These are phyloP conservation scores for Citrus hindsii DNA, from an alignment of 345 rosid genomes.

Conservation along the genomic window DNA sequence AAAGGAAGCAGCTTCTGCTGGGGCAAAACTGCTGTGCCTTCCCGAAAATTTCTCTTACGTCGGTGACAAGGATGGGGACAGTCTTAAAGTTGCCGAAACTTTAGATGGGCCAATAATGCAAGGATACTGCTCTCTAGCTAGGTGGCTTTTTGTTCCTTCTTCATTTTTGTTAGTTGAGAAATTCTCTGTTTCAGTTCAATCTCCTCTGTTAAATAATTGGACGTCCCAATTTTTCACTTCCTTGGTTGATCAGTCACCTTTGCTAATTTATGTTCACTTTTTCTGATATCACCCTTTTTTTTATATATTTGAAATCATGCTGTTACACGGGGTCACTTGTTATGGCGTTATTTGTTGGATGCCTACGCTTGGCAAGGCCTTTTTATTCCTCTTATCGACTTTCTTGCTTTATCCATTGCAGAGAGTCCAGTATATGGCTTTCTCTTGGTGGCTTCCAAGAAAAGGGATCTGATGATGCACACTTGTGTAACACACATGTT, in stretches of 20 bases:
- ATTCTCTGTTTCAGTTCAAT: background rate
- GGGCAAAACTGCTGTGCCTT: constrained; percentile 82
- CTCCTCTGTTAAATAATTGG: background rate
- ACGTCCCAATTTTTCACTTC: background rate
- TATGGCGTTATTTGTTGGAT: background rate
- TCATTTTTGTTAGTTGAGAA: background rate
- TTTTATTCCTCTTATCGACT: background rate
- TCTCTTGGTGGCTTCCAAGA: constrained; percentile 96
- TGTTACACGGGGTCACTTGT: background rate
- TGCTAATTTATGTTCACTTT: background rate
- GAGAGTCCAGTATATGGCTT: constrained; percentile 81
- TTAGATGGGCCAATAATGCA: constrained; percentile 84
- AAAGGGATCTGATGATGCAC: constrained; percentile 65
- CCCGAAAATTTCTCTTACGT: constrained; percentile 85
- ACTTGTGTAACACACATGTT: constrained; percentile 79
- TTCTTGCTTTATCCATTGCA: constrained; percentile 22
- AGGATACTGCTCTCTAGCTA: constrained; percentile 79
- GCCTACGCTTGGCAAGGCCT: background rate
- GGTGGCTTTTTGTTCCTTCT: constrained; percentile 32
- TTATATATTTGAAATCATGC: background rate
- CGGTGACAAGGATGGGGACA: constrained; percentile 63
- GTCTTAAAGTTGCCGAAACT: constrained; percentile 66
- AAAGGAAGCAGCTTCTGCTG: constrained; percentile 82
- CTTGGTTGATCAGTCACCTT: background rate
- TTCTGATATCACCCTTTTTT: background rate